Conservation (phyloP, 1,284 basidiomycete genomes). For the Ceratobasidium sp. region DNA sequence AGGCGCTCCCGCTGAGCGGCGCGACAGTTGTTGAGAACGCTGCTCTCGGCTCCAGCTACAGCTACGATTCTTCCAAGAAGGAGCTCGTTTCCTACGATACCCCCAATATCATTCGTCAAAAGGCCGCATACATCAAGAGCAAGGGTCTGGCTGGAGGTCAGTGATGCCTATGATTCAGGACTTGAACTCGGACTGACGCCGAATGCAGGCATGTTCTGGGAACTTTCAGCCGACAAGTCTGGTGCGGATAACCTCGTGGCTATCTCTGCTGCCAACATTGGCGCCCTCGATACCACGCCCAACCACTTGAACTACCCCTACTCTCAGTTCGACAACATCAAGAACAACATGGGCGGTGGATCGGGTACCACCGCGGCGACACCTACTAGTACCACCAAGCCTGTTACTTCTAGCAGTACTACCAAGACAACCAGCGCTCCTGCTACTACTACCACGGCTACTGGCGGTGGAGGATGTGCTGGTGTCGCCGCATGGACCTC, state of each 20-base stretch:
- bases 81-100: slow-evolving; percentile 86
- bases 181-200: background rate
- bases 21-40: slow-evolving; percentile 69
- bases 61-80: slow-evolving; percentile 69
- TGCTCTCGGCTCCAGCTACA: slow-evolving; percentile 68
- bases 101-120: slow-evolving; percentile 73
- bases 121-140: slow-evolving; percentile 77
- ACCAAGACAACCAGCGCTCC: background rate
- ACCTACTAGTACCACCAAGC: slow-evolving; percentile 7
- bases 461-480: slow-evolving; percentile 24
- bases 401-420: slow-evolving; percentile 13
- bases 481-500: slow-evolving; percentile 41
- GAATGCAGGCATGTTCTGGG: slow-evolving; percentile 53
- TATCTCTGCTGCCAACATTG: slow-evolving; percentile 61
- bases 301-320: slow-evolving; percentile 71
- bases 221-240: slow-evolving; percentile 72
- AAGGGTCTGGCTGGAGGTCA: slow-evolving; percentile 77
- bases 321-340: slow-evolving; percentile 58
- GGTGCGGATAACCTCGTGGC: slow-evolving; percentile 66
- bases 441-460: slow-evolving; percentile 43
- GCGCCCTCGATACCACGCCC: slow-evolving; percentile 67
- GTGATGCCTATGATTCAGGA: slow-evolving; percentile 60
- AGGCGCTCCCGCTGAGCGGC: slow-evolving; percentile 68
- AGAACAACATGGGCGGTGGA: slow-evolving; percentile 48
- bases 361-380: slow-evolving; percentile 18